Conservation (phyloP, 1,284 basidiomycete genomes). For the Ustilago crameri region DNA sequence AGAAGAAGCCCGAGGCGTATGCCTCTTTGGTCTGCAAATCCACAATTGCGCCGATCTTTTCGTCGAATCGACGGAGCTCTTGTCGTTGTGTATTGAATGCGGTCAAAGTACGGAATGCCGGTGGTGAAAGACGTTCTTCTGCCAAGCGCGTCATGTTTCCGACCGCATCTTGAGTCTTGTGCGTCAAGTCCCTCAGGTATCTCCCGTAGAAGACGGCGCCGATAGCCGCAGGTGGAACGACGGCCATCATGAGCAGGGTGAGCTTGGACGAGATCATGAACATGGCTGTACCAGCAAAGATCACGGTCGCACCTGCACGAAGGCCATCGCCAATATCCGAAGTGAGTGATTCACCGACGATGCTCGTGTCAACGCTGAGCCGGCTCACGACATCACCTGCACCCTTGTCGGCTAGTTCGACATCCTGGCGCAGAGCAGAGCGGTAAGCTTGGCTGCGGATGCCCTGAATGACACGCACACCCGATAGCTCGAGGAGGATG, state of each 20-base stretch:
- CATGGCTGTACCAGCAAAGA: slow-evolving; percentile 85
- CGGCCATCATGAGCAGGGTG: slow-evolving; percentile 89
- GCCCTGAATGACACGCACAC: slow-evolving; percentile 90
- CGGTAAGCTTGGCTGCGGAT: slow-evolving; percentile 85
- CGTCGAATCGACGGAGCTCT: slow-evolving; percentile 74
- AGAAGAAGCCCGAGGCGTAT: slow-evolving; percentile 89
- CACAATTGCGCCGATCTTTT: slow-evolving; percentile 77
- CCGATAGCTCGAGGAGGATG: slow-evolving; percentile 83
- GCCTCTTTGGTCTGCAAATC: slow-evolving; percentile 86
- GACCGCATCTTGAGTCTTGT: slow-evolving; percentile 90
- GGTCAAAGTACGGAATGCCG: slow-evolving; percentile 88
- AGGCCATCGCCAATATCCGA: slow-evolving; percentile 61
- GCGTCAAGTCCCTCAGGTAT: slow-evolving; percentile 90
- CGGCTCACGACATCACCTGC: slow-evolving; percentile 94
- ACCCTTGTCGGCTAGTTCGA: slow-evolving; percentile 80
- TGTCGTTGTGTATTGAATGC: slow-evolving; percentile 81
- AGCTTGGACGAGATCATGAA: slow-evolving; percentile 91
- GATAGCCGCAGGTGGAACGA: slow-evolving; percentile 93
- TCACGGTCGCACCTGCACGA: slow-evolving; percentile 58
- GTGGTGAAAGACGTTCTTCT: slow-evolving; percentile 83
- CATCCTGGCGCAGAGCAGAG: slow-evolving; percentile 85
- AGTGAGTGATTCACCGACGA: slow-evolving; percentile 88
- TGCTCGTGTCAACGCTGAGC: slow-evolving; percentile 89
- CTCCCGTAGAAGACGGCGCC: slow-evolving; percentile 96
- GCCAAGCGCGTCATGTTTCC: slow-evolving; percentile 90